Evolutionary conservation across 2,329 filamentous ascomycete genomes (phyloP), one percentile per base, ranked within the genome.

Genomic region (Calonectria hawksworthii): DNA sequence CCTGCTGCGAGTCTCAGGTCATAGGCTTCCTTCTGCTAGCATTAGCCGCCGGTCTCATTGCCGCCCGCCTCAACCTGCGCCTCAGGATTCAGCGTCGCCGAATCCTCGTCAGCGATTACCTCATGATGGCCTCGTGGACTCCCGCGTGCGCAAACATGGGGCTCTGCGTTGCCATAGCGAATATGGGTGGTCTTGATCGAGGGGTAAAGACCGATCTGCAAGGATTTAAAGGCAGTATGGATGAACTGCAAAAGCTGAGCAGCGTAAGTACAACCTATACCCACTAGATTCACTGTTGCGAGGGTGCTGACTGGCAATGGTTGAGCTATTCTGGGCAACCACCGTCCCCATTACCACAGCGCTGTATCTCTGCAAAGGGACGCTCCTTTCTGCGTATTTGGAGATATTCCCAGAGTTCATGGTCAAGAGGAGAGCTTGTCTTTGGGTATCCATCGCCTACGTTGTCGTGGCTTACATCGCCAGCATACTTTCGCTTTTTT

Each of bases 331-430:
- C 14, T 78, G 74, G 76, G 44, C 75, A 16, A 56, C 44, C 23
- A 30, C 38, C 14, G 16, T 78, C 3, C 76, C 76, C 0, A 69
- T 78, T 14, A 44, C 70, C 0, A 67, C 65, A 16, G 32, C 72
- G 1, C 73, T 76, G 5, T 78, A 76, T 14, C 54, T 75, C 10
- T 75, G 72, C 44, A 78, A 78, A n/a, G 72, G 72, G 2, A 72
- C 76, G 6, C 8, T 78, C 0, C 76, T 78, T n/a, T 21, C 69
- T 13, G 63, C 78, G 0, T 78, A 76, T 2, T 34, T 72, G 4
- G 74, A 78, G 18, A 72, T 78, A 3, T 76, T 78, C n/a, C 76
- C 76, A 0, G 9, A 9, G 6, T 75, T 75, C 4, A 78, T 78
- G 76, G 56, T 50, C 1, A 78, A 74, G 8, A 38, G 76, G 28